Conservation (phyloP, 148 eudicot species). For the Arctostaphylos glauca region DNA sequence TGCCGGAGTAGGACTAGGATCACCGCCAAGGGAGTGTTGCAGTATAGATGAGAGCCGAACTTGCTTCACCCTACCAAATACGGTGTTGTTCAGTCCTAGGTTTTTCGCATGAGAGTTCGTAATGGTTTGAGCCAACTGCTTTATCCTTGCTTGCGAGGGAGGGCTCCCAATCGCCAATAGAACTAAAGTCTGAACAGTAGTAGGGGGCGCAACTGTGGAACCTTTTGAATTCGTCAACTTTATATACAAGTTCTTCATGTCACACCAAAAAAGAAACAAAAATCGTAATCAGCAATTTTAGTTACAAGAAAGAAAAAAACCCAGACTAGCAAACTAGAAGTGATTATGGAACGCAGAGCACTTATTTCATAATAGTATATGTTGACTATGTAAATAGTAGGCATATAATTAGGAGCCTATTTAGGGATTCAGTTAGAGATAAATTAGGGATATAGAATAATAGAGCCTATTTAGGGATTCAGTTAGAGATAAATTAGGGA, state of each 20-base stretch:
- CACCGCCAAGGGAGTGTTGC: constrained; percentile 53
- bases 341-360: background rate
- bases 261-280: constrained; percentile 9
- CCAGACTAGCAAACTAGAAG: background rate
- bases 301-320: background rate
- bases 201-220: constrained; percentile 78
- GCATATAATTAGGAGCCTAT: too few species aligned
- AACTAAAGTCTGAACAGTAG: constrained; percentile 69
- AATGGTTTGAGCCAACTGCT: constrained; percentile 87
- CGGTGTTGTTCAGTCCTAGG: constrained; percentile 86
- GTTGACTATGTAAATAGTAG: too few species aligned
- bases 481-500: too few species aligned
- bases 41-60: constrained; percentile 79
- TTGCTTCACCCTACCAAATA: constrained; percentile 88
- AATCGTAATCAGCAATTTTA: background rate
- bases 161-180: constrained; percentile 62
- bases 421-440: too few species aligned
- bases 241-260: constrained; percentile 80
- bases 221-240: constrained; percentile 76
- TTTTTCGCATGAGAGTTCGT: constrained; percentile 67
- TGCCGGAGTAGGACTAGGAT: constrained; percentile 62
- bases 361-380: background rate
- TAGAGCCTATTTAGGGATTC: too few species aligned
- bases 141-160: constrained; percentile 64
- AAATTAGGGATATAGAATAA: too few species aligned